phyloP scores from a whole-genome alignment of 306 rosid species.

The Senna siamea region DNA sequence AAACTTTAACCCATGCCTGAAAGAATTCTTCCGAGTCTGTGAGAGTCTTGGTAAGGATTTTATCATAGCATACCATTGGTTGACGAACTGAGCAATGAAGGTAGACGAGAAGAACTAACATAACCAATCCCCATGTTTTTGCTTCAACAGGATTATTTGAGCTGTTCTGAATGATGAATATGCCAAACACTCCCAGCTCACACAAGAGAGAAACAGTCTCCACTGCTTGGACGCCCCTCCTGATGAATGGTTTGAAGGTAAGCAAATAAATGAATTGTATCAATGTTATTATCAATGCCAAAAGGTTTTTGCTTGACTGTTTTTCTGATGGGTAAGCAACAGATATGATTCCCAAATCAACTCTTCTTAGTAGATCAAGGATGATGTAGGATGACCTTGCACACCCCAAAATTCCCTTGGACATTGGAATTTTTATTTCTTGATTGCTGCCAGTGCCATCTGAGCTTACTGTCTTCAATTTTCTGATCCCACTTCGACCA shows the following conservation, averaged over 20 bases:
- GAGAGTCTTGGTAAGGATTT: conserved; percentile 51
- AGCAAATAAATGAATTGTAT: conserved; percentile 55
- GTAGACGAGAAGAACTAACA: conserved; percentile 54
- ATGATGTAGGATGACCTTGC: conserved; percentile 58
- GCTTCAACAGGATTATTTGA: conserved; percentile 35
- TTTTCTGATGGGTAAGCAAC: conserved; percentile 51
- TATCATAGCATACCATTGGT: conserved; percentile 59
- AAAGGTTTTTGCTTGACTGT: conserved; percentile 52
- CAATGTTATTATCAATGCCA: conserved; percentile 53
- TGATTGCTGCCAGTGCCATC: conserved; percentile 54
- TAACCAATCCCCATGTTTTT: conserved; percentile 40
- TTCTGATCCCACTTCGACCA: conserved; percentile 46
- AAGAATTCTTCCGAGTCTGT: conserved; percentile 49
- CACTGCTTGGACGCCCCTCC: conserved; percentile 53
- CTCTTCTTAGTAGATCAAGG: conserved; percentile 56
- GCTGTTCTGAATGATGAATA: conserved; percentile 36
- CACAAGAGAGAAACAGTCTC: conserved; percentile 61
- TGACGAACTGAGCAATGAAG: conserved; percentile 54
- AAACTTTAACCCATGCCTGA: conserved; percentile 51
- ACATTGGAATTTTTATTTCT: conserved; percentile 44
- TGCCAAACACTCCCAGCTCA: conserved; percentile 53
- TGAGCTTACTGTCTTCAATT: conserved; percentile 43
- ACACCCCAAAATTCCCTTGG: conserved; percentile 53
- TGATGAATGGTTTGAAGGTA: conserved; percentile 58
- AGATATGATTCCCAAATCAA: conserved; percentile 59